Percentiles rank a stretch among this genome's conserved stretches.
Evolutionary conservation across 1,139 yeast species (phyloP).

Genomic region (Ashbya aceris): DNA sequence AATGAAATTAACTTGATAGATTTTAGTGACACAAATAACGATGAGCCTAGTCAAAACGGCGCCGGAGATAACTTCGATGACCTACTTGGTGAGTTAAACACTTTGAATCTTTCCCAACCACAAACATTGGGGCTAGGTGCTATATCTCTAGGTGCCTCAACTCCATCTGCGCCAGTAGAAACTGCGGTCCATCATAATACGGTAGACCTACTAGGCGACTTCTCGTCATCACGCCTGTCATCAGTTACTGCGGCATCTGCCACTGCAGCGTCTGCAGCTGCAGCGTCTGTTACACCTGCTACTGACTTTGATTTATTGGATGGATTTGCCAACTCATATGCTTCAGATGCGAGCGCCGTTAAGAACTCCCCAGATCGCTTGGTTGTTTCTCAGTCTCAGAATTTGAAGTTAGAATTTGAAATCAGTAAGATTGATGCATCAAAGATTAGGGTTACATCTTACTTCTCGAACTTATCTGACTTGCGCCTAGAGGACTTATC

Average conservation of each 20-base stretch:
- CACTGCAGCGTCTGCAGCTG: conserved; percentile 8
- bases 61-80: conserved; percentile 38
- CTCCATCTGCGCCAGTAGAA: conserved; percentile 31
- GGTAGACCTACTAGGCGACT: conserved; percentile 11
- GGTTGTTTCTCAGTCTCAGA: conserved; percentile 38
- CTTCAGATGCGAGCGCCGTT: background rate
- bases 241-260: background rate
- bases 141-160: conserved; percentile 27
- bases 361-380: conserved; percentile 11
- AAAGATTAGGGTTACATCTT: conserved; percentile 38
- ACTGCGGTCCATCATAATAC: conserved; percentile 5
- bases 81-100: conserved; percentile 61
- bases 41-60: conserved; percentile 7
- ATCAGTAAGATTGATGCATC: conserved; percentile 33
- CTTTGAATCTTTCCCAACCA: conserved; percentile 38
- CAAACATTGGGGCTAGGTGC: conserved; percentile 35
- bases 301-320: conserved; percentile 1
- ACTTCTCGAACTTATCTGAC: conserved; percentile 38
- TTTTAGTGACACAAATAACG: conserved; percentile 57
- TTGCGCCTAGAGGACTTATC: conserved; percentile 46
- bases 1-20: conserved; percentile 61
- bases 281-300: background rate
- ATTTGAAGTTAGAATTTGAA: conserved; percentile 46
- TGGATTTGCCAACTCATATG: conserved; percentile 5
- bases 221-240: conserved; percentile 10